These are phyloP conservation scores for Clitoria ternatea DNA, from an alignment of 306 rosid species.

Conservation along the genomic window DNA sequence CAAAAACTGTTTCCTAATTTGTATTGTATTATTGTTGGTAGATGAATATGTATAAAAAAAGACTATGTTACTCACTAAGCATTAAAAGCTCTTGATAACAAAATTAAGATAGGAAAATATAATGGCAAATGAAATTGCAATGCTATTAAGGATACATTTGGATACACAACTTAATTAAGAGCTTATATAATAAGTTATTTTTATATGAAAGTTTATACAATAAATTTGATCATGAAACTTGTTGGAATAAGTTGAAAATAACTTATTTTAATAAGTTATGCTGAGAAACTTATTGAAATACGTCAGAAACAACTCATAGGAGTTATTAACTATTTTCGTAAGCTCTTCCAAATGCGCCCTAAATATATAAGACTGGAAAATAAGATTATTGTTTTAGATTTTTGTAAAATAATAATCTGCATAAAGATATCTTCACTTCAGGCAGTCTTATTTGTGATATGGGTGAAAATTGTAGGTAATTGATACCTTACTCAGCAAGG, in stretches of 20 bases:
- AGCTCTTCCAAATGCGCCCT: no score
- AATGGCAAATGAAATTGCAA: slow-evolving; percentile 15
- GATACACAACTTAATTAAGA: no score
- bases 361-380: background rate
- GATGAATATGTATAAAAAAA: background rate
- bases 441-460: slow-evolving; percentile 29
- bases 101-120: background rate
- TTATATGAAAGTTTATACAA: no score
- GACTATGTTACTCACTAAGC: background rate
- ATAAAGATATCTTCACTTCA: slow-evolving; percentile 4
- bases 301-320: no score
- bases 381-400: background rate
- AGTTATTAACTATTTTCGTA: no score
- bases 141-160: no score
- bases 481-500: slow-evolving; percentile 80
- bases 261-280: no score
- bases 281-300: no score
- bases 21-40: background rate
- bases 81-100: background rate
- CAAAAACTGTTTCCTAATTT: background rate
- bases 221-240: no score
- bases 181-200: no score
- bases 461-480: slow-evolving; percentile 55
- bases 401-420: background rate
- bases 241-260: no score